Conservation (phyloP, 2,329 filamentous ascomycete genomes). For the Cyphellophora europaea region DNA sequence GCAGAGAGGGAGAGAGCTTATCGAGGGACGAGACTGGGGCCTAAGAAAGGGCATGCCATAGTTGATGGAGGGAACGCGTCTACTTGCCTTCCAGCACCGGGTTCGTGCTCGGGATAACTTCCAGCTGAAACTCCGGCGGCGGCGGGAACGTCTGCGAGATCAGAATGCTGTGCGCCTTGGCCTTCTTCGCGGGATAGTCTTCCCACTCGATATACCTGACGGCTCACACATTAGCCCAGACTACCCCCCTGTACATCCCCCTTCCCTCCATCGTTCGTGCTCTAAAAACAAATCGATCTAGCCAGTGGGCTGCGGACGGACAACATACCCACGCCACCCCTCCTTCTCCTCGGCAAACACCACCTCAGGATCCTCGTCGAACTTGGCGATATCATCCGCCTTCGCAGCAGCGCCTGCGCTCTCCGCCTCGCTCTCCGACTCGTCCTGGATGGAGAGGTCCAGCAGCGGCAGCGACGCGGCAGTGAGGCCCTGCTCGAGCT, state of each 20-base stretch:
- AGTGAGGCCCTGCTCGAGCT: constrained; percentile 43
- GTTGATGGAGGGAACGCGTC: too few species aligned
- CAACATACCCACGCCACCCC: constrained; percentile 37
- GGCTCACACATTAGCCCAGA: not conserved
- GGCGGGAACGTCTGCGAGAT: constrained; percentile 41
- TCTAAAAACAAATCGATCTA: not conserved
- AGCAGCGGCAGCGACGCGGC: constrained; percentile 37
- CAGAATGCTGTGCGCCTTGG: constrained; percentile 47
- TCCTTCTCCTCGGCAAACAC: constrained; percentile 34
- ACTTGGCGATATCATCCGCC: constrained; percentile 23
- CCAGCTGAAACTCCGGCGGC: constrained; percentile 47
- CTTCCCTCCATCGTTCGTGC: constrained; percentile 1
- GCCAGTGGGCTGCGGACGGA: not conserved
- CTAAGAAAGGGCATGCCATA: too few species aligned
- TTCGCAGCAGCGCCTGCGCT: constrained; percentile 4
- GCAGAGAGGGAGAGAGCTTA: too few species aligned
- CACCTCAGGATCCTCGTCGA: constrained; percentile 29
- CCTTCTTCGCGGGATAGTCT: constrained; percentile 59
- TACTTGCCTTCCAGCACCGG: constrained; percentile 35
- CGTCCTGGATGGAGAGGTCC: constrained; percentile 32
- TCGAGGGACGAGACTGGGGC: too few species aligned
- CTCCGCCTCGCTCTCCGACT: constrained; percentile 3
- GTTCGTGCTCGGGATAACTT: constrained; percentile 46
- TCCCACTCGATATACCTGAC: constrained; percentile 59
- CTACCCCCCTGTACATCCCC: constrained; percentile 3